Conservation (phyloP, 176 grass and related monocot genomes). For the Phyllostachys edulis region DNA sequence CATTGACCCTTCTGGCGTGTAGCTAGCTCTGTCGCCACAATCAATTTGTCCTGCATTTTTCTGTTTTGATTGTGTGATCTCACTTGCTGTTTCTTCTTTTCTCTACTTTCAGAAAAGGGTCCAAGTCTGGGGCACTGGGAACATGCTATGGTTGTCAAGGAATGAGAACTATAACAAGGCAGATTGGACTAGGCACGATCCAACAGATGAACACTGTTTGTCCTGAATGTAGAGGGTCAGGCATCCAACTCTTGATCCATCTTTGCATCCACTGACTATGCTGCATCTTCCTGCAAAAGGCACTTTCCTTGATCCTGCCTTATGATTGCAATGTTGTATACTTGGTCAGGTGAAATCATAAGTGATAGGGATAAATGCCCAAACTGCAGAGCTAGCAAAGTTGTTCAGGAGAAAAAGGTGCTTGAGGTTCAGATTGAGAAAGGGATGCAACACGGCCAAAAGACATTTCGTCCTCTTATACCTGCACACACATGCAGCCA, state of each 20-base stretch:
- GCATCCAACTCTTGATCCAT: conserved; percentile 26
- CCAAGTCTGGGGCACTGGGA: conserved; percentile 59
- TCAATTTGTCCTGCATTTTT: background rate
- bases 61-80: conserved; percentile 4
- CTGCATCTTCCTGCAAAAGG: conserved; percentile 7
- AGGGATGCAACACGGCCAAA: conserved; percentile 77
- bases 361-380: conserved; percentile 66
- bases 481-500: background rate
- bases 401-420: conserved; percentile 69
- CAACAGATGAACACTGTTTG: conserved; percentile 73
- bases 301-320: conserved; percentile 5
- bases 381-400: conserved; percentile 63
- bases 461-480: conserved; percentile 29
- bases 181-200: conserved; percentile 72
- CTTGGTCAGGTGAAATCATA: conserved; percentile 64
- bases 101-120: conserved; percentile 53
- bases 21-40: background rate
- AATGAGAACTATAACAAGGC: conserved; percentile 61
- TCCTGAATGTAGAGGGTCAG: conserved; percentile 63
- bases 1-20: background rate
- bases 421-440: conserved; percentile 82
- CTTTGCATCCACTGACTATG: background rate
- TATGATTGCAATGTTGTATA: conserved; percentile 15
- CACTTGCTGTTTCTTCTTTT: conserved; percentile 2
- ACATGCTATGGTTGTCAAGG: conserved; percentile 72